phyloP scores from a whole-genome alignment of 2,329 filamentous ascomycete species.

The Aureobasidium mangrovei region DNA sequence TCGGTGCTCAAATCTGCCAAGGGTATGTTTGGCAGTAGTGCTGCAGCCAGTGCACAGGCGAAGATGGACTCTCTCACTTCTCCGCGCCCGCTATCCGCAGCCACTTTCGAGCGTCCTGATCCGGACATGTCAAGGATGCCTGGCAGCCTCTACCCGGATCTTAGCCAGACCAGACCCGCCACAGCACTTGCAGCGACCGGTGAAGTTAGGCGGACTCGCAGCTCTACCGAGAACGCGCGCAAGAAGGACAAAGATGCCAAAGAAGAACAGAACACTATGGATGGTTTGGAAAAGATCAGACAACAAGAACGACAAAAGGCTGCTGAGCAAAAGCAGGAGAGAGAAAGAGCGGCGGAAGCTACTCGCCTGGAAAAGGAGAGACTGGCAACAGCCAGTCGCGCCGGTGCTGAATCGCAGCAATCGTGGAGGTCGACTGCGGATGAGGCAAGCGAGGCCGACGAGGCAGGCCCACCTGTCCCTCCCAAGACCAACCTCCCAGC shows the following conservation, averaged over 20 bases:
- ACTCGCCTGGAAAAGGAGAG: slow-evolving; percentile 30
- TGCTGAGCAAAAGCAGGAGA: slow-evolving; percentile 45
- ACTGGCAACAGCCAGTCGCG: slow-evolving; percentile 16
- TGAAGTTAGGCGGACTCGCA: slow-evolving; percentile 44
- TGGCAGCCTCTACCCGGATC: slow-evolving; percentile 25
- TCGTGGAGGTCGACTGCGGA: slow-evolving; percentile 25
- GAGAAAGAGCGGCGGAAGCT: slow-evolving; percentile 31
- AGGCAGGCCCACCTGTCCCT: slow-evolving; percentile 54
- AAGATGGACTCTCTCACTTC: slow-evolving; percentile 44
- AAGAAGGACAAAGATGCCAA: slow-evolving; percentile 54
- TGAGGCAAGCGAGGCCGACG: slow-evolving; percentile 37
- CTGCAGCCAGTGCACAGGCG: slow-evolving; percentile 48
- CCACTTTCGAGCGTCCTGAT: slow-evolving; percentile 4
- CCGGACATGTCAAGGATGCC: slow-evolving; percentile 23
- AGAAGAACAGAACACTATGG: slow-evolving; percentile 52
- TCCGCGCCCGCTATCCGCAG: slow-evolving; percentile 1
- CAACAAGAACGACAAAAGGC: slow-evolving; percentile 64
- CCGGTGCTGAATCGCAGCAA: slow-evolving; percentile 14
- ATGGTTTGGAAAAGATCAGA: slow-evolving; percentile 58
- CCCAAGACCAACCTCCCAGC: slow-evolving; percentile 39
- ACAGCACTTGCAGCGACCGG: not conserved
- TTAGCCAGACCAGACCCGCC: not conserved
- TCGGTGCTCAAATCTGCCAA: slow-evolving; percentile 84
- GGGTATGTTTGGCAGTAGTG: slow-evolving; percentile 72
- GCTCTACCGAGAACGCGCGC: slow-evolving; percentile 53